A percentile compares a stretch with the other conserved stretches of the same genome.
phyloP scores from a whole-genome alignment of 305 asterid genomes.

The Nicotiana rustica region DNA sequence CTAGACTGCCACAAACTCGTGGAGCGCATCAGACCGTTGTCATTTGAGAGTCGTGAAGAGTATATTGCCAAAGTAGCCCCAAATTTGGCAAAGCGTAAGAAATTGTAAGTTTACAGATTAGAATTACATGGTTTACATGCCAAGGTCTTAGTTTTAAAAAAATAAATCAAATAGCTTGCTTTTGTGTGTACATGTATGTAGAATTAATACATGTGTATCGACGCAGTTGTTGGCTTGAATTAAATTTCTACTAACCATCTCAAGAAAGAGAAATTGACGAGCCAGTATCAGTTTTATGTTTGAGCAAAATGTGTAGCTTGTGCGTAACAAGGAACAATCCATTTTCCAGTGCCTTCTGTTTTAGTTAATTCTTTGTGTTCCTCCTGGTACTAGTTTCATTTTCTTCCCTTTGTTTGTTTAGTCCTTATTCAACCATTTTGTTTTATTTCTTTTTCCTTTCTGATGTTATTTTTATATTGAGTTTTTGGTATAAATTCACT shows the following conservation, averaged over 20 bases:
- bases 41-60: conserved; percentile 69
- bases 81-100: conserved; percentile 59
- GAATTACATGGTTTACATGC: neutral
- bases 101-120: conserved; percentile 34
- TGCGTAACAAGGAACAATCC: conserved; percentile 13
- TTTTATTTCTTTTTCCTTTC: conserved; percentile 13
- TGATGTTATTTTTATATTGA: conserved; percentile 21
- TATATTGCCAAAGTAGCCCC: conserved; percentile 74
- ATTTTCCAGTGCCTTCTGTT: neutral
- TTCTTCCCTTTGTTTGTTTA: conserved; percentile 20
- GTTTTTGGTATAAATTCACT: conserved; percentile 13
- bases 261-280: conserved; percentile 16
- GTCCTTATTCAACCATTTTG: conserved; percentile 11
- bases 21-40: conserved; percentile 67
- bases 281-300: neutral
- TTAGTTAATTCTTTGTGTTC: neutral
- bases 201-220: neutral
- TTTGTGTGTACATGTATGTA: neutral
- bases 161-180: neutral
- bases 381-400: conserved; percentile 3
- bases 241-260: conserved; percentile 19
- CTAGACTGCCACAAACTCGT: conserved; percentile 88
- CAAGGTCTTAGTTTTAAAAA: neutral
- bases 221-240: neutral
- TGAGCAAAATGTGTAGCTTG: conserved; percentile 1